phyloP scores from a whole-genome alignment of 441 rosid species.

The Pelargonium citronellum region DNA sequence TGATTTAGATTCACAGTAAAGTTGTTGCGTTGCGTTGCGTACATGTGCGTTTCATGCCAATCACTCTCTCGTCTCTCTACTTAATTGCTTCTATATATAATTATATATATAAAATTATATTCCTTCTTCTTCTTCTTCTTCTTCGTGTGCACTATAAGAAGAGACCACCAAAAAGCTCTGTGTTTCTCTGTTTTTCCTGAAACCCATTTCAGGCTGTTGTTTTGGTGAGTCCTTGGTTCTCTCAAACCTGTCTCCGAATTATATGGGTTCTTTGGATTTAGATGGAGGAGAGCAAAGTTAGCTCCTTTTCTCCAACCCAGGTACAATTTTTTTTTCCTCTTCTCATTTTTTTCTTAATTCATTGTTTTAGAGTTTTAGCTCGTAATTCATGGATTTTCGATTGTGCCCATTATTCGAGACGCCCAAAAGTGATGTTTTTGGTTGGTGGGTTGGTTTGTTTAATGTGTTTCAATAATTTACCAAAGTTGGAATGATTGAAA shows the following conservation, averaged over 20 bases:
- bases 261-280: slow-evolving; percentile 26
- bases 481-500: too few relatives aligned
- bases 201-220: not conserved
- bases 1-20: too few relatives aligned
- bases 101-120: too few relatives aligned
- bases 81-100: too few relatives aligned
- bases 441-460: not conserved
- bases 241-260: slow-evolving; percentile 3
- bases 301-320: slow-evolving; percentile 32
- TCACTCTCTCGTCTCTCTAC: slow-evolving; percentile 8
- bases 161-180: not conserved
- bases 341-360: too few relatives aligned
- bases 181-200: not conserved
- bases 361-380: not conserved
- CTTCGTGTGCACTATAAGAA: slow-evolving; percentile 2
- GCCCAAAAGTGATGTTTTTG: not conserved
- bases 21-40: too few relatives aligned
- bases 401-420: too few relatives aligned
- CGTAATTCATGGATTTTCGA: not conserved
- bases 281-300: slow-evolving; percentile 25
- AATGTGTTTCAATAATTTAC: too few relatives aligned
- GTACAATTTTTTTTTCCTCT: slow-evolving; percentile 14
- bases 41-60: slow-evolving; percentile 1
- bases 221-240: not conserved
- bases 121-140: not conserved